These are phyloP conservation scores for Apiospora koreana DNA, from an alignment of 2,329 filamentous ascomycete species.

Conservation along the genomic window DNA sequence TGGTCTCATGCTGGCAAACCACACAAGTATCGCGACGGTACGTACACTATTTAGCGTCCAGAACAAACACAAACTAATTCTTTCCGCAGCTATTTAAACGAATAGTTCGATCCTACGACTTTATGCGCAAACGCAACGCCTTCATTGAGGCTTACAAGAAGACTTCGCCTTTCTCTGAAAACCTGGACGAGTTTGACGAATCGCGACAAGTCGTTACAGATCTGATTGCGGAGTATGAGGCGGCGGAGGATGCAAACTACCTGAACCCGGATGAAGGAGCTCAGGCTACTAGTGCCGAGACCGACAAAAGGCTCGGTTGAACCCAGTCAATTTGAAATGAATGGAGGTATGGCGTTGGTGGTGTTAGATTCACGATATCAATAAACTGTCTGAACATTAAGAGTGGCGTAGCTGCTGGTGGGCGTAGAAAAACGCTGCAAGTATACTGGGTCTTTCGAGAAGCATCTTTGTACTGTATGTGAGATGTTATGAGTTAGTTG, in stretches of 20 bases:
- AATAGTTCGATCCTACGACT: constrained; percentile 89
- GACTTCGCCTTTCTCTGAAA: constrained; percentile 89
- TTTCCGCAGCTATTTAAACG: constrained; percentile 76
- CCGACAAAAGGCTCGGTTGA: constrained; percentile 50
- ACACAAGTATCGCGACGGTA: constrained; percentile 92
- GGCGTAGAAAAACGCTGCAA: neutral
- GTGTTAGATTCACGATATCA: constrained; percentile 9
- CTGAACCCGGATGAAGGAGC: constrained; percentile 70
- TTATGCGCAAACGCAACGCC: constrained; percentile 92
- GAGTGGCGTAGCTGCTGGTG: too few relatives aligned
- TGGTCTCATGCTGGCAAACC: constrained; percentile 96
- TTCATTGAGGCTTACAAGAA: constrained; percentile 97
- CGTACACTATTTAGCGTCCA: constrained; percentile 27
- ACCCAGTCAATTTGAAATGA: neutral
- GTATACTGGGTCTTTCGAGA: neutral
- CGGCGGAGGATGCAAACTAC: constrained; percentile 88
- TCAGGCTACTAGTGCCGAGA: constrained; percentile 53
- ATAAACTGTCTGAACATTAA: neutral
- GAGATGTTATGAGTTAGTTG: constrained; percentile 1
- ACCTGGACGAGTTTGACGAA: constrained; percentile 92
- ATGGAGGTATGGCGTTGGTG: neutral
- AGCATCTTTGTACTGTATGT: too few relatives aligned
- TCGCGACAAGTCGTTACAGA: constrained; percentile 89
- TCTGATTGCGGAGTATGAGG: constrained; percentile 92
- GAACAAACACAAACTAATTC: neutral